phyloP scores from a whole-genome alignment of 257 asterid genomes.

The Salvia hispanica region DNA sequence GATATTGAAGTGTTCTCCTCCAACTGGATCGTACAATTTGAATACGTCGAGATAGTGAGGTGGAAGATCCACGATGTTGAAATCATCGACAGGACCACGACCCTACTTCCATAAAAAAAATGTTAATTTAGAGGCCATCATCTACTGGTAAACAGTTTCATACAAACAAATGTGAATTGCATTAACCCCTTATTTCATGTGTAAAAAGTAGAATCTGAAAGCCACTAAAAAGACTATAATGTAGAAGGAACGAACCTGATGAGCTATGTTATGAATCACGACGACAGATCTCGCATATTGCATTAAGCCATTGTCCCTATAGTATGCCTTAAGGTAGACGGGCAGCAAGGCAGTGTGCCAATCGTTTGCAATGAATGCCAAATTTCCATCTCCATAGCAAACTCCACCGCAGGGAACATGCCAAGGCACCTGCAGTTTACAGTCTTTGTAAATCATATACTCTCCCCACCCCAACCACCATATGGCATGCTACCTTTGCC shows the following conservation, averaged over 20 bases:
- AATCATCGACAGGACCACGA: slow-evolving; percentile 88
- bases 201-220: slow-evolving; percentile 4
- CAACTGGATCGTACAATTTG: slow-evolving; percentile 78
- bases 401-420: slow-evolving; percentile 95
- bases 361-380: slow-evolving; percentile 91
- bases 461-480: neutral
- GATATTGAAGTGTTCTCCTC: slow-evolving; percentile 93
- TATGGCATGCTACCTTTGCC: neutral
- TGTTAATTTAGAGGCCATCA: neutral
- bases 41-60: slow-evolving; percentile 66
- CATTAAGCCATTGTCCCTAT: slow-evolving; percentile 90
- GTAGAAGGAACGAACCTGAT: slow-evolving; percentile 67
- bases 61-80: slow-evolving; percentile 69
- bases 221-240: neutral
- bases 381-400: slow-evolving; percentile 97
- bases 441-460: slow-evolving; percentile 22
- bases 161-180: neutral
- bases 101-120: slow-evolving; percentile 55
- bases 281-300: slow-evolving; percentile 79
- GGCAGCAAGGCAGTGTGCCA: slow-evolving; percentile 98
- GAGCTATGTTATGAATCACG: slow-evolving; percentile 96
- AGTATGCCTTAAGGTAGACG: slow-evolving; percentile 93
- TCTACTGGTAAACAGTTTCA: no score
- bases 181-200: neutral
- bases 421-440: slow-evolving; percentile 81